phyloP scores from a whole-genome alignment of 2,329 filamentous ascomycete species.

The Ascocoryne sarcoides region DNA sequence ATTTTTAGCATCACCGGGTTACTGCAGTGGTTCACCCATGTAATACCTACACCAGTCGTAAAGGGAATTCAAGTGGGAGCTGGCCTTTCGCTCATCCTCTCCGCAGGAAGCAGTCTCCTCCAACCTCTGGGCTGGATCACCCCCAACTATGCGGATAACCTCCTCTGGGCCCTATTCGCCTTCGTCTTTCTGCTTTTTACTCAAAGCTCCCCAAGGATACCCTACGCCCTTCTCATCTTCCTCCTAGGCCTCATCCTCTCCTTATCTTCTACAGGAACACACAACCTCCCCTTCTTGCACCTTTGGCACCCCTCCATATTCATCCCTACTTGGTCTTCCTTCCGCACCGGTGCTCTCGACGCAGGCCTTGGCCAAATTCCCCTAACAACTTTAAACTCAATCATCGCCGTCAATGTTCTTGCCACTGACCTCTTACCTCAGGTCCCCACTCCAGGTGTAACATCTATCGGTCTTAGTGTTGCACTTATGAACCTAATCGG shows the following conservation, averaged over 20 bases:
- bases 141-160: slow-evolving; percentile 65
- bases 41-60: slow-evolving; percentile 70
- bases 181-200: slow-evolving; percentile 64
- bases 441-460: slow-evolving; percentile 60
- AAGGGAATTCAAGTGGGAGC: slow-evolving; percentile 94
- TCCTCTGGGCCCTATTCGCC: slow-evolving; percentile 65
- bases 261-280: slow-evolving; percentile 33
- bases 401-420: slow-evolving; percentile 78
- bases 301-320: slow-evolving; percentile 51
- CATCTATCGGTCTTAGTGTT: slow-evolving; percentile 72
- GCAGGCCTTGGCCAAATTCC: slow-evolving; percentile 69
- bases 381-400: slow-evolving; percentile 84
- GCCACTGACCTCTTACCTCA: slow-evolving; percentile 68
- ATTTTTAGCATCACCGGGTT: slow-evolving; percentile 72
- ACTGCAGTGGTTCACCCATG: slow-evolving; percentile 62
- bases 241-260: slow-evolving; percentile 59
- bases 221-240: slow-evolving; percentile 71
- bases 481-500: slow-evolving; percentile 74
- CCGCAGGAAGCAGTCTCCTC: slow-evolving; percentile 62
- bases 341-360: slow-evolving; percentile 46
- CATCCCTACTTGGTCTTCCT: slow-evolving; percentile 36
- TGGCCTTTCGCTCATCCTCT: slow-evolving; percentile 72
- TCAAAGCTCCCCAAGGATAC: slow-evolving; percentile 55
- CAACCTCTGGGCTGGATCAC: slow-evolving; percentile 58
- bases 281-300: slow-evolving; percentile 41